Evolutionary conservation across 352 stramenopile genomes (phyloP).

Genomic region (Phytopythium delawarense): DNA sequence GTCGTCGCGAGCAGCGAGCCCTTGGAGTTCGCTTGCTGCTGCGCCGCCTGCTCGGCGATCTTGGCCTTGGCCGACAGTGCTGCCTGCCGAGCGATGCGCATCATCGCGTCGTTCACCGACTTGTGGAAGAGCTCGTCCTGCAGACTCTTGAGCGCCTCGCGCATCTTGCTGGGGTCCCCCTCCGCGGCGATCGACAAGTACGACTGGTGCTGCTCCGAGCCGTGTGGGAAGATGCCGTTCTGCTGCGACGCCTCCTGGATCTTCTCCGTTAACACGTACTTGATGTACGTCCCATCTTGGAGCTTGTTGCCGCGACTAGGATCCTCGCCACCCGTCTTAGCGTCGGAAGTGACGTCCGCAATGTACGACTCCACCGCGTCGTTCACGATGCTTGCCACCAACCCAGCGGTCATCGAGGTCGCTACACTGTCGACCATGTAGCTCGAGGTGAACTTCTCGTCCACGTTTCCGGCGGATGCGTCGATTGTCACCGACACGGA

Average conservation of each 20-base stretch:
- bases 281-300: slow-evolving; percentile 45
- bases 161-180: slow-evolving; percentile 51
- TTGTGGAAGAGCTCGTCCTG: slow-evolving; percentile 68
- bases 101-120: slow-evolving; percentile 76
- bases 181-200: slow-evolving; percentile 42
- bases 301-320: not conserved
- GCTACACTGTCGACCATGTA: not conserved
- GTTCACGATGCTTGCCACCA: not conserved
- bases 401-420: not conserved
- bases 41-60: slow-evolving; percentile 74
- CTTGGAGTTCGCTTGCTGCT: slow-evolving; percentile 55
- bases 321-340: not conserved
- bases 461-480: not conserved
- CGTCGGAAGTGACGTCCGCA: not conserved
- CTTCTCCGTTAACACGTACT: slow-evolving; percentile 73
- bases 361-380: slow-evolving; percentile 2
- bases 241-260: slow-evolving; percentile 64
- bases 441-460: not conserved
- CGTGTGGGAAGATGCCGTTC: slow-evolving; percentile 66
- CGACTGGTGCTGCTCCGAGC: slow-evolving; percentile 56
- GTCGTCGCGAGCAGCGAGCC: slow-evolving; percentile 66
- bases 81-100: slow-evolving; percentile 77
- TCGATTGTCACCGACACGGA: slow-evolving; percentile 4
- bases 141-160: slow-evolving; percentile 41
- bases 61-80: slow-evolving; percentile 75